Base-by-base conservation (phyloP, 1,284 basidiomycete genomes). In the Naganishia sp. region DNA sequence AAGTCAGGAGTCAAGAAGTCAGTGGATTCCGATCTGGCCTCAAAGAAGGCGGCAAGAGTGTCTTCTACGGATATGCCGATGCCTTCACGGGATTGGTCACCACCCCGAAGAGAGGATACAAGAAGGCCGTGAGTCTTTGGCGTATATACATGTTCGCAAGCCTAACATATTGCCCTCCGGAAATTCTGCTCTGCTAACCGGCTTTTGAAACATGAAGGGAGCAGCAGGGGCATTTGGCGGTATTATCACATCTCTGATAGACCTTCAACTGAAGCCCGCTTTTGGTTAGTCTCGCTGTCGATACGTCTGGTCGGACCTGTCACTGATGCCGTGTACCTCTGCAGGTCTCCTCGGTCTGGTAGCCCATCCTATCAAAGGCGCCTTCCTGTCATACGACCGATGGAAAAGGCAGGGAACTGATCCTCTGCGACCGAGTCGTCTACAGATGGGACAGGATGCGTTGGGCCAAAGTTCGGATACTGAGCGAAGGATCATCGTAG, bases 71-170 rank as follows among this genome's bases (percentile, higher is more conserved):
- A 5, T 82, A 82, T 56, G 83, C 82, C 70, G 84, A 85, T 71
- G 85, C 84, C 15, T 83, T 86, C 59, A 83, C 83, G 0, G 84
- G 84, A 1, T 75, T 85, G 2, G 80, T 85, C n/a, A 81, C 75
- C 16, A 84, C 85, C 70, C 83, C 84, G 0, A 65, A 82, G 7
- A 75, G 79, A 69, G 84, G 83, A 0, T 83, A 78, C 6, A 81
- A 83, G 77, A 82, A 84, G 71, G 82, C 82, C 71, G 82, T 82
- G 44, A 69, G 68, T 46, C 15, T 10, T 10, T 9, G 2, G 42
- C 28, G 15, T 13, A 39, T 39, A 39, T 39, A 10, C 36, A 39
- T 39, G 36, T 39, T 13, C 13, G 36, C 36, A 13, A 39, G 13
- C 4, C 36, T 39, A 13, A 39, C 36, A 13, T 39, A 39, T 9